Conservation (phyloP, 306 rosid species). For the Malus orientalis region DNA sequence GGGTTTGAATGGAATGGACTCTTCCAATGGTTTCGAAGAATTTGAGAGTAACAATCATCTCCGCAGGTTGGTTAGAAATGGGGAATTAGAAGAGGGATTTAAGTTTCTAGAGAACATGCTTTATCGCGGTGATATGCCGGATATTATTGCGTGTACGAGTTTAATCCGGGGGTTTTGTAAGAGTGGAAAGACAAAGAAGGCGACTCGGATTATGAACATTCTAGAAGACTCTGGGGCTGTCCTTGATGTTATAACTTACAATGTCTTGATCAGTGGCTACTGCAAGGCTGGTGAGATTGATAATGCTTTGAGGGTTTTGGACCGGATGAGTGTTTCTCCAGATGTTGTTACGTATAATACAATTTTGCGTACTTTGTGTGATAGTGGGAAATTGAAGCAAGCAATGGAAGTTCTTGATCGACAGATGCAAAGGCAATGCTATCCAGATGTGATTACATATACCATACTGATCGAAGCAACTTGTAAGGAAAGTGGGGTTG, state of each 20-base stretch:
- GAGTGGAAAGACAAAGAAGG: constrained; percentile 55
- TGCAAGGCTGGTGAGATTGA: constrained; percentile 82
- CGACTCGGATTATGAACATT: constrained; percentile 60
- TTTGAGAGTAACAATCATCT: constrained; percentile 51
- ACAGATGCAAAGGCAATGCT: constrained; percentile 64
- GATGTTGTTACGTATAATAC: constrained; percentile 89
- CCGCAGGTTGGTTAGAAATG: constrained; percentile 49
- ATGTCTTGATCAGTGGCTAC: constrained; percentile 72
- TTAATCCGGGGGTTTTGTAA: constrained; percentile 80
- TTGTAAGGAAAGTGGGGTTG: constrained; percentile 82
- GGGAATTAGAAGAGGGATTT: constrained; percentile 64
- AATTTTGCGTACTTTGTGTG: constrained; percentile 74
- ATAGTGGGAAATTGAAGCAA: constrained; percentile 62
- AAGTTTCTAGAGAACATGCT: constrained; percentile 55
- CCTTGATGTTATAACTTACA: constrained; percentile 76
- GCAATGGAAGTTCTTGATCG: constrained; percentile 88
- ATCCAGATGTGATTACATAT: constrained; percentile 89
- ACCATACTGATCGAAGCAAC: constrained; percentile 91
- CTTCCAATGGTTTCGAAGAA: constrained; percentile 40
- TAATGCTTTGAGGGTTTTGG: constrained; percentile 64
- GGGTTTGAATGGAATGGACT: constrained; percentile 25
- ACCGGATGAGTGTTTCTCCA: constrained; percentile 75
- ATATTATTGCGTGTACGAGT: constrained; percentile 66
- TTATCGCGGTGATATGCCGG: constrained; percentile 61
- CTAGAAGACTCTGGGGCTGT: constrained; percentile 74